Conservation (phyloP, 225 moss, liverwort and hornwort species). For the Physcomitrellopsis africana region DNA sequence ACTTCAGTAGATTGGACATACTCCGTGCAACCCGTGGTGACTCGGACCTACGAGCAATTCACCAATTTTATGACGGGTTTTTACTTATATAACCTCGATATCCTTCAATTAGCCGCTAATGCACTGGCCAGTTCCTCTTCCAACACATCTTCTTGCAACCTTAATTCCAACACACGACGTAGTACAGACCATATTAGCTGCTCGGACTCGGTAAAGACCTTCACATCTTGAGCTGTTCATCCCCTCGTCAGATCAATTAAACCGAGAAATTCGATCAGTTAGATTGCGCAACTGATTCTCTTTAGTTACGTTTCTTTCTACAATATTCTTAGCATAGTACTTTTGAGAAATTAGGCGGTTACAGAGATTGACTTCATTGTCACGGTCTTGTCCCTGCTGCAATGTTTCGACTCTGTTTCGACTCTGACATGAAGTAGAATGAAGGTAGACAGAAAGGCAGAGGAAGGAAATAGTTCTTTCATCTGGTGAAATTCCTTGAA, state of each 20-base stretch:
- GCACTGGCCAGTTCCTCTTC: neutral
- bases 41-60: conserved; percentile 47
- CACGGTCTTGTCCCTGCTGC: neutral
- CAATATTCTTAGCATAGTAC: too few species aligned
- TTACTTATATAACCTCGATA: conserved; percentile 42
- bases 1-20: conserved; percentile 64
- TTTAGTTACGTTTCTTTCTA: too few species aligned
- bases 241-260: too few species aligned
- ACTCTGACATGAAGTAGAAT: neutral
- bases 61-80: conserved; percentile 51
- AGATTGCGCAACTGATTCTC: too few species aligned
- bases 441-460: too few species aligned
- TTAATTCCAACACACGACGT: neutral
- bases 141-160: conserved; percentile 1
- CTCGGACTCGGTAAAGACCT: too few species aligned
- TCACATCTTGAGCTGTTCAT: too few species aligned
- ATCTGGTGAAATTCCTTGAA: too few species aligned
- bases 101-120: conserved; percentile 42
- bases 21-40: conserved; percentile 48
- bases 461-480: too few species aligned
- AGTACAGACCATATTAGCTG: too few species aligned
- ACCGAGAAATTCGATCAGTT: too few species aligned
- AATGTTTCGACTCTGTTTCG: neutral
- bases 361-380: neutral
- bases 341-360: neutral